phyloP scores from a whole-genome alignment of 257 asterid species.

The Scutellaria minor region DNA sequence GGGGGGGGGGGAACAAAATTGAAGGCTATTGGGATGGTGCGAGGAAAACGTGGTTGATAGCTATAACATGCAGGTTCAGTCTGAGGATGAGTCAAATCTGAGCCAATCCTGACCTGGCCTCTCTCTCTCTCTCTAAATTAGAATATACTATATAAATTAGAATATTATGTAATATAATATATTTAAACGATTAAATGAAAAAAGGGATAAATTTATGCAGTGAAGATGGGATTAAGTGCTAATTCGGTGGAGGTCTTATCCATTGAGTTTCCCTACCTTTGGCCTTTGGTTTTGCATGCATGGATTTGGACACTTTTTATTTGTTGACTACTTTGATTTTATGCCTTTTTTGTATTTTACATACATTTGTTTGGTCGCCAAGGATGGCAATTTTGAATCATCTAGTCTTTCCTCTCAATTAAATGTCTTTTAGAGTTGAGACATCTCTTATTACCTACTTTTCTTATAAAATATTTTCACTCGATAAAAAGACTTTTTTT shows the following conservation, averaged over 20 bases:
- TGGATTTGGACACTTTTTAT: conserved; percentile 21
- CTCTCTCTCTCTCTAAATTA: no score
- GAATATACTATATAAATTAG: no score
- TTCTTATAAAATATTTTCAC: no score
- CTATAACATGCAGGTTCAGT: background rate
- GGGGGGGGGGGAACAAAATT: background rate
- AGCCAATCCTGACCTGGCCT: conserved; percentile 36
- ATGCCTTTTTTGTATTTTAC: no score
- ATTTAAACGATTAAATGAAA: no score
- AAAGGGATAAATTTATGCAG: background rate
- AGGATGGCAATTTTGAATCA: no score
- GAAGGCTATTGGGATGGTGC: conserved; percentile 26
- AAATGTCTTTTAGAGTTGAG: no score
- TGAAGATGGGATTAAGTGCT: conserved; percentile 3
- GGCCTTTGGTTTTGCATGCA: background rate
- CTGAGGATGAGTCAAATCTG: conserved; percentile 38
- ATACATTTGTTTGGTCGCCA: no score
- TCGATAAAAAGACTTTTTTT: no score
- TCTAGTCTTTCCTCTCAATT: no score
- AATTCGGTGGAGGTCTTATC: conserved; percentile 46
- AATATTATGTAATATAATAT: no score
- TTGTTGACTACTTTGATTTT: background rate
- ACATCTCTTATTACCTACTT: no score
- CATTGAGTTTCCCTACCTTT: background rate
- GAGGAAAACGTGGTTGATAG: conserved; percentile 27